Base-by-base conservation (phyloP, 176 grass and related monocot genomes). In the Coix lacrymajobi region DNA sequence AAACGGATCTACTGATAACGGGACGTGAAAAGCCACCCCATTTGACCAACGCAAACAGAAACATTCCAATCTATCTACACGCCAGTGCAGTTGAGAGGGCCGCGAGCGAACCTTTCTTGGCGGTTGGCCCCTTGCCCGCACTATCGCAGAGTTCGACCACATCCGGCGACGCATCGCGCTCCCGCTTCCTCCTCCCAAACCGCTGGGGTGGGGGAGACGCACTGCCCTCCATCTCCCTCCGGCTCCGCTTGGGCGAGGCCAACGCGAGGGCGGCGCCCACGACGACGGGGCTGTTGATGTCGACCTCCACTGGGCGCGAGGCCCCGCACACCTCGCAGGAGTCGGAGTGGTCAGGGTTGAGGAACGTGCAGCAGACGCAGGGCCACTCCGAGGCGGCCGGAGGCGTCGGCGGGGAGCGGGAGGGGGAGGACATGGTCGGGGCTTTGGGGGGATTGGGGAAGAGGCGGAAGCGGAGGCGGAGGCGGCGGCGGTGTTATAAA, bases 301-400 rank as follows among this genome's bases (percentile, higher is more conserved):
- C 94, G 17, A 85, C 44, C 63, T 83, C 92, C 29, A 90, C 46
- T 68, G 69, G 79, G 32, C 69, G 81, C 49, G 29, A 4, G 58
- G 83, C 31, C 17, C 66, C 25, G 83, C 94, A 97, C 11, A 75
- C 6, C 33, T 22, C 22, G 85, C 94, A 94, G 11, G 26, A 25
- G 39, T 3, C 66, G 57, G 71, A 44, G 26, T 56, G 24, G 30
- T 31, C 10, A 49, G 85, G 31, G 57, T 97, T 97, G 15, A 61
- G 4, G 14, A 85, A 48, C 58, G 83, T 85, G 89, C 91, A 97
- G 17, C 26, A 8, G 62, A 26, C 40, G 71, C 94, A 94, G 67
- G 31, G 0, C 91, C 94, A 94, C 41, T 3, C 38, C 66, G n/a
- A 30, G 38, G 52, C 6, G 2, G 0, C 60, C 15, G 45, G 16